Conservation (phyloP, 2,329 filamentous ascomycete species). For the Alternaria viburni region DNA sequence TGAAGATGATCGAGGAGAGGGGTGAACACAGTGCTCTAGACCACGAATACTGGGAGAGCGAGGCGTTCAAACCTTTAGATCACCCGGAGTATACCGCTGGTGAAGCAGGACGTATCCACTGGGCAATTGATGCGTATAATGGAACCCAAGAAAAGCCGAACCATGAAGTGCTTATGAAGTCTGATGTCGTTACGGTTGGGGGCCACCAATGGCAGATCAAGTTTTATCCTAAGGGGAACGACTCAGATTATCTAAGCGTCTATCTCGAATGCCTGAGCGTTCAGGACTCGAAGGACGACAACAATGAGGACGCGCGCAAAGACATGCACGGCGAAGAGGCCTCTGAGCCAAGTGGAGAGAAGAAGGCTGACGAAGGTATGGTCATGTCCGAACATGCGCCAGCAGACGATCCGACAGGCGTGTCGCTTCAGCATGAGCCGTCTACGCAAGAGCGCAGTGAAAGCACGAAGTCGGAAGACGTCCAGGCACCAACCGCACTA, state of each 20-base stretch:
- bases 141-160: conserved; percentile 67
- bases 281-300: conserved; percentile 20
- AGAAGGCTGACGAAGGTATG: not conserved
- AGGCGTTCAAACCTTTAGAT: conserved; percentile 61
- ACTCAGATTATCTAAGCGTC: conserved; percentile 63
- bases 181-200: conserved; percentile 61
- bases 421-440: not conserved
- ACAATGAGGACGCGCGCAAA: conserved; percentile 2
- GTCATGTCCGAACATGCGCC: not conserved
- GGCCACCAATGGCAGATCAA: conserved; percentile 71
- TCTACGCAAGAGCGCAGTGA: not conserved
- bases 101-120: conserved; percentile 64
- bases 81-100: conserved; percentile 63
- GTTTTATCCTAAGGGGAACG: conserved; percentile 67
- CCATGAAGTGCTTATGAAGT: conserved; percentile 64
- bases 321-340: not conserved
- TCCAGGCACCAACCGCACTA: not conserved
- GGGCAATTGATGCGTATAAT: conserved; percentile 64
- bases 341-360: not conserved
- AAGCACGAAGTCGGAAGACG: conserved; percentile 2
- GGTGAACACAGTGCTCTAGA: conserved; percentile 63
- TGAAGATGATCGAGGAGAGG: conserved; percentile 61
- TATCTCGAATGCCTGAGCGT: conserved; percentile 68
- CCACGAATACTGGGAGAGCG: conserved; percentile 64
- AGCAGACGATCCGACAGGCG: not conserved